Evolutionary conservation across 2,329 filamentous ascomycete species (phyloP), one percentile per base, ranked within the genome.

Genomic region (Fusarium paranaense): DNA sequence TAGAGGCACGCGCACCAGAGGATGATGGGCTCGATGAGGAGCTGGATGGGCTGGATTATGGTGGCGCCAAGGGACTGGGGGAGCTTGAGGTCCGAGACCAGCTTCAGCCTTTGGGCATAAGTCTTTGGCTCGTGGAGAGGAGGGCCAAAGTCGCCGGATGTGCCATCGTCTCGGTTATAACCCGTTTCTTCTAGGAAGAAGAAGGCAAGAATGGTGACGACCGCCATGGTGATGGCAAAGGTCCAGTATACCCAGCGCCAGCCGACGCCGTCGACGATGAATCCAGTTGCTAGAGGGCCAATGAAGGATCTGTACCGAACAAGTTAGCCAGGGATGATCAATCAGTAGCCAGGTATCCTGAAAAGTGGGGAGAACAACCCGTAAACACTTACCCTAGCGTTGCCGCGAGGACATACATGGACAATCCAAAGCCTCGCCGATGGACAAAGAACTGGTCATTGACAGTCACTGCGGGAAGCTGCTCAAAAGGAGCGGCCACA

Each of bases 341-440:
- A 42, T 20, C n/a, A 42, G n/a, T 13, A 42, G 4, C 18, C 8
- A 6, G 8, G 18, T n/a, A 11, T 10, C 37, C 18, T 11, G 4
- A 9, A 38, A 40, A n/a, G 5, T 5, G 37, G 18, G 5, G 13
- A 11, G 9, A 13, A 20, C 10, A 42, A 20, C 38, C n/a, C 10
- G 11, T 7, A 7, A 6, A 42, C n/a, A 42, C 40, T 90, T 89
- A 50, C 40, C 59, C 59, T 33, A 62, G 59, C 32, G 59, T 62
- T 33, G 40, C 59, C 20, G 59, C 59, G 4, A 62, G 59, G 40
- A 37, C 59, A 62, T 62, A 62, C 27, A 62, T 27, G 38, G 59
- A 62, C 59, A 62, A 35, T 20, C 20, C 59, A 35, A 62, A 62
- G 20, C 59, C 59, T 50, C 59, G 59, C 40, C 14, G 59, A 50